Base-by-base conservation (phyloP, 208 protist genomes). In the Trichomonas tenax region DNA sequence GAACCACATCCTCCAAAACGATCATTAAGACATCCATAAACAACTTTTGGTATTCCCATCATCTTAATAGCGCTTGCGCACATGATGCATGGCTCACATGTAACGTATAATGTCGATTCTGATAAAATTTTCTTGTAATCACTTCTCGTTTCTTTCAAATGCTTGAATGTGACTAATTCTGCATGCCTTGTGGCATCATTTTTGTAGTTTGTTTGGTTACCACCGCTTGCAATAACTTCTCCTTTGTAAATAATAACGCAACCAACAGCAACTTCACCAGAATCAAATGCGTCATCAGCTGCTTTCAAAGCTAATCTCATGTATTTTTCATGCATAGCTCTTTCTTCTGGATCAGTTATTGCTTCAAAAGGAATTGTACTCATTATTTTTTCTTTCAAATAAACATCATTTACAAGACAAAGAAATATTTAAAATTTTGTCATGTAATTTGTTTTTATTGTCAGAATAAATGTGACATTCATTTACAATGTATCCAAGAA, bases 81-180 rank as follows among this genome's bases (percentile, higher is more conserved):
- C 97, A 97, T 97, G 21, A 97, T 97, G 90, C 97, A 97, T 14
- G 97, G 97, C 49, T 97, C 97, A 81, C 96, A 82, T n/a, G 97
- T 97, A 17, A 97, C 97, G 34, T 97, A 97, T 34, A 97, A 38
- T 44, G 40, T 48, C 15, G 84, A 97, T 23, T 97, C 84, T 36
- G 0, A 8, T 51, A 93, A 26, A 51, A 93, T 93, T 41, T 93
- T 23, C 31, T 41, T 11, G 11, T 95, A 72, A 51, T 96, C 21
- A 21, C 23, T 51, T 34, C 34, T 44, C 45, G 72, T 38, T n/a
- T 58, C 38, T 46, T 96, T 45, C 9, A 95, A 17, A 15, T 93
- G 10, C 17, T 97, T 82, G n/a, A 97, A 58, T 63, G 88, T 34
- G 6, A 96, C 96, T n/a, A 97, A 41, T 45, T 97, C 96, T 84